Evolutionary conservation across 352 stramenopile species (phyloP).

Genomic region (Pythium dissotocum): DNA sequence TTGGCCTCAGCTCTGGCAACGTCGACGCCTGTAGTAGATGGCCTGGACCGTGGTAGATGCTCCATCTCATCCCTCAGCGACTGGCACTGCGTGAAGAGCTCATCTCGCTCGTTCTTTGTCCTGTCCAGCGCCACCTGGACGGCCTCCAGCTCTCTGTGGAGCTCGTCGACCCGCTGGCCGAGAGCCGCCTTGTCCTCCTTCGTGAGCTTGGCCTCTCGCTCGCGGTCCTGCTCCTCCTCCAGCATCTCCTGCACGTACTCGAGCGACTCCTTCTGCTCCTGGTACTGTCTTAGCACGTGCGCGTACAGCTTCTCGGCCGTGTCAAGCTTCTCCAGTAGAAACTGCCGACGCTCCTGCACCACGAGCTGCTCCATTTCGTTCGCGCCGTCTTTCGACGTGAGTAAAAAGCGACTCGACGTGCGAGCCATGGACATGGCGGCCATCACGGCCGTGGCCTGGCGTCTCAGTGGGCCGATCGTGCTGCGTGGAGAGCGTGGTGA

Average conservation of each 20-base stretch:
- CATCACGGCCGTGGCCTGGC: background rate
- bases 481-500: background rate
- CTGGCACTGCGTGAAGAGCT: slow-evolving; percentile 66
- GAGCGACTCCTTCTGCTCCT: slow-evolving; percentile 62
- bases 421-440: background rate
- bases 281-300: slow-evolving; percentile 64
- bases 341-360: slow-evolving; percentile 42
- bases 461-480: background rate
- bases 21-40: background rate
- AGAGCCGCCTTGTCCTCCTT: slow-evolving; percentile 14
- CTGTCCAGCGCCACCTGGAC: slow-evolving; percentile 32
- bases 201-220: slow-evolving; percentile 20
- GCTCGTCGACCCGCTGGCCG: slow-evolving; percentile 24
- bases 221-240: slow-evolving; percentile 46
- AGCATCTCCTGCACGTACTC: slow-evolving; percentile 64
- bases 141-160: slow-evolving; percentile 34
- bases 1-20: slow-evolving; percentile 11
- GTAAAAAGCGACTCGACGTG: slow-evolving; percentile 32
- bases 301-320: slow-evolving; percentile 71
- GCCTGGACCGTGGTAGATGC: slow-evolving; percentile 21
- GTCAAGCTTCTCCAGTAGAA: slow-evolving; percentile 64
- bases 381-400: slow-evolving; percentile 20
- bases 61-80: slow-evolving; percentile 52
- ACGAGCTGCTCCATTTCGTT: slow-evolving; percentile 34
- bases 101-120: slow-evolving; percentile 55